These are phyloP conservation scores for Phytophthora sojae DNA, from an alignment of 352 stramenopile genomes.

Conservation along the genomic window DNA sequence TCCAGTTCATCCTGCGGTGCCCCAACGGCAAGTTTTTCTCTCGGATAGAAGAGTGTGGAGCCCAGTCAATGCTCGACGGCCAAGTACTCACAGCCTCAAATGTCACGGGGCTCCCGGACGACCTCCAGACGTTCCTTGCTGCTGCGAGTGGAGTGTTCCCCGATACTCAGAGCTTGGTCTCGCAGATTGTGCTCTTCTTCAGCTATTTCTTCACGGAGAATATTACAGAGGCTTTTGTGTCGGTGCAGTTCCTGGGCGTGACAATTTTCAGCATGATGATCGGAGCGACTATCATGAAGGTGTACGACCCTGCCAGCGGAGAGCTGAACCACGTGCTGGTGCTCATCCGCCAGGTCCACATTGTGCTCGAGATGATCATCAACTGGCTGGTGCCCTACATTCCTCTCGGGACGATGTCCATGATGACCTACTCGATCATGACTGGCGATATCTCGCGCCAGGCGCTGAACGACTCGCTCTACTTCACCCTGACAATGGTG, in stretches of 20 bases:
- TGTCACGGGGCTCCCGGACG: conserved; percentile 53
- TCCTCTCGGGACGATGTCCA: conserved; percentile 55
- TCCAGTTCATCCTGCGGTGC: conserved; percentile 56
- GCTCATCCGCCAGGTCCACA: conserved; percentile 62
- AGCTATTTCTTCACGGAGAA: conserved; percentile 61
- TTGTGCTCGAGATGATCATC: conserved; percentile 73
- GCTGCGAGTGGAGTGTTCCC: conserved; percentile 39
- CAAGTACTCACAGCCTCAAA: conserved; percentile 50
- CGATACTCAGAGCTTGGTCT: conserved; percentile 41
- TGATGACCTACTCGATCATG: conserved; percentile 66
- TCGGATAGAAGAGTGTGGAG: conserved; percentile 30
- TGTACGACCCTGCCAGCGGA: conserved; percentile 50
- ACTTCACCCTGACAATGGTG: conserved; percentile 51
- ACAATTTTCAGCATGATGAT: conserved; percentile 70
- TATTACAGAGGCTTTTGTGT: conserved; percentile 61
- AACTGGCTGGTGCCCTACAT: conserved; percentile 72
- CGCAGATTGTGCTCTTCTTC: conserved; percentile 69
- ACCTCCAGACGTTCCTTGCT: conserved; percentile 34
- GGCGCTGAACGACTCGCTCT: conserved; percentile 43
- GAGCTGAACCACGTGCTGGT: conserved; percentile 63
- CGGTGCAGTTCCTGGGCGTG: conserved; percentile 51
- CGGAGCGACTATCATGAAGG: conserved; percentile 51
- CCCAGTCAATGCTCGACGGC: conserved; percentile 35
- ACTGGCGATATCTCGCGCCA: conserved; percentile 45
- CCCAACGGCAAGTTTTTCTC: conserved; percentile 62